These are phyloP conservation scores for Sugiyamaella boreocaroliniensis DNA, from an alignment of 805 yeast species.

Conservation along the genomic window DNA sequence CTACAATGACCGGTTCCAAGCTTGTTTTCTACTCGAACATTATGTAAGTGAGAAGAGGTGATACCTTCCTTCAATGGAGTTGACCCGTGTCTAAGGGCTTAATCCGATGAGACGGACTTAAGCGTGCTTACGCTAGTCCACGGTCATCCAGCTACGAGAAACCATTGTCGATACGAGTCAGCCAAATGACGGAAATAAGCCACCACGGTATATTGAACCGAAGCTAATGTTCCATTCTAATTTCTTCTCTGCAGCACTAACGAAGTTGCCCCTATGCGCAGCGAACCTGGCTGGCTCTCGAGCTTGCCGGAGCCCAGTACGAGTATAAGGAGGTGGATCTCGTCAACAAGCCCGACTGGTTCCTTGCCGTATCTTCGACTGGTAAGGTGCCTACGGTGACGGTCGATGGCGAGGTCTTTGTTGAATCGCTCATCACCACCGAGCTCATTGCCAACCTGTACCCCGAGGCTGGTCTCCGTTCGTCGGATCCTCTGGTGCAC, in stretches of 20 bases:
- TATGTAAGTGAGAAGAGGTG: neutral
- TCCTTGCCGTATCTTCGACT: slow-evolving; percentile 23
- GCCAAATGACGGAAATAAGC: too few relatives aligned
- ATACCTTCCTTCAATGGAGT: too few relatives aligned
- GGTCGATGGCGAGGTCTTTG: slow-evolving; percentile 21
- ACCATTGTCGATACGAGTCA: too few relatives aligned
- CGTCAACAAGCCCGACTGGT: slow-evolving; percentile 27
- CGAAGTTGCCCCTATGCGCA: slow-evolving; percentile 27
- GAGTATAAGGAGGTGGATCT: slow-evolving; percentile 25
- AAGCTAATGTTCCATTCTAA: neutral
- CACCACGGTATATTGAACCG: too few relatives aligned
- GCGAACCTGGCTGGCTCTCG: slow-evolving; percentile 27
- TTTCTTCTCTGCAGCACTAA: neutral
- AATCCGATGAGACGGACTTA: too few relatives aligned
- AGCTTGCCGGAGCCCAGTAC: slow-evolving; percentile 23
- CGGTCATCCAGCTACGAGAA: too few relatives aligned
- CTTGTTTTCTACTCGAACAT: neutral
- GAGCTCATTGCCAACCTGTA: slow-evolving; percentile 23
- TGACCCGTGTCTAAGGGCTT: too few relatives aligned
- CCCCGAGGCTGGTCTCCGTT: slow-evolving; percentile 20
- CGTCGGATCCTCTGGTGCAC: slow-evolving; percentile 15
- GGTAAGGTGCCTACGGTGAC: slow-evolving; percentile 27
- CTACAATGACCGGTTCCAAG: neutral
- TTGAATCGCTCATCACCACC: slow-evolving; percentile 25
- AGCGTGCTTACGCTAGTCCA: too few relatives aligned